phyloP scores from a whole-genome alignment of 2,329 filamentous ascomycete species.

The Aspergillus caelatus region DNA sequence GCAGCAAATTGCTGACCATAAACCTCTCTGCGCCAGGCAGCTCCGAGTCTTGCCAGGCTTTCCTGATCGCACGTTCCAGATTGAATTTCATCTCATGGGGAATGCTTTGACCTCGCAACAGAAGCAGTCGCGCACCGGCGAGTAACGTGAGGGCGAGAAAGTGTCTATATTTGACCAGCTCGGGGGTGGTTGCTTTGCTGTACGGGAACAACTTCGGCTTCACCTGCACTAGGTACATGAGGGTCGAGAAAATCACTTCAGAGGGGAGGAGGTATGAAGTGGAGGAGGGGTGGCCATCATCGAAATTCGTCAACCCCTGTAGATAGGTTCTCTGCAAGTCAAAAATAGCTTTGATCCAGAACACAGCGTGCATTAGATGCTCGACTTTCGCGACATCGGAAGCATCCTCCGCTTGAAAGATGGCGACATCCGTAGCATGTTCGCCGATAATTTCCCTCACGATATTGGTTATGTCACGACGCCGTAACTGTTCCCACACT shows the following conservation, averaged over 20 bases:
- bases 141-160: constrained; percentile 31
- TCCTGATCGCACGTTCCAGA: constrained; percentile 34
- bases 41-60: constrained; percentile 37
- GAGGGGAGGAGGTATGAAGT: constrained; percentile 33
- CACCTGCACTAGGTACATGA: constrained; percentile 38
- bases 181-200: constrained; percentile 26
- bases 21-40: constrained; percentile 35
- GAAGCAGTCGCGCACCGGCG: constrained; percentile 37
- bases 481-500: constrained; percentile 39
- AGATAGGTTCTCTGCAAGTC: constrained; percentile 40
- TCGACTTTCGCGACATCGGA: constrained; percentile 22
- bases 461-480: constrained; percentile 37
- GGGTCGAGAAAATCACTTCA: constrained; percentile 35
- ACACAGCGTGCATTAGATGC: constrained; percentile 30
- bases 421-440: constrained; percentile 33
- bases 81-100: constrained; percentile 30
- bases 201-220: constrained; percentile 35
- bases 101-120: constrained; percentile 33
- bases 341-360: constrained; percentile 42
- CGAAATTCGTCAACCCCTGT: constrained; percentile 29
- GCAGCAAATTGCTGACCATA: constrained; percentile 35
- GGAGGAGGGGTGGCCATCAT: constrained; percentile 34
- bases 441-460: constrained; percentile 40
- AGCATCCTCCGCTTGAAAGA: constrained; percentile 27
- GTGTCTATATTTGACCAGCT: constrained; percentile 21